Evolutionary conservation across 148 eudicot genomes (phyloP).

Genomic region (Diospyros lotus): DNA sequence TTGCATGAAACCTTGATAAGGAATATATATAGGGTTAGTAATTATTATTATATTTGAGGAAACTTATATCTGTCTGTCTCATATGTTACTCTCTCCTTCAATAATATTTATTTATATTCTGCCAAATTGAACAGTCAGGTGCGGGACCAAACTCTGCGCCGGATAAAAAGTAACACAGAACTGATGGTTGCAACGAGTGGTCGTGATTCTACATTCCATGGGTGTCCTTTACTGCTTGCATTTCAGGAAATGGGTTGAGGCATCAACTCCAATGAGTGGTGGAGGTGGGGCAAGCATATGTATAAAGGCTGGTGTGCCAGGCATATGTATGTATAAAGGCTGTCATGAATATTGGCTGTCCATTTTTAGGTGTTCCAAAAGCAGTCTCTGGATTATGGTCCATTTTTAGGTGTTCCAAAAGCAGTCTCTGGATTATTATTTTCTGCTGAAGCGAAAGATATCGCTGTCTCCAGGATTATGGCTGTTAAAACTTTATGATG

Average conservation of each 20-base stretch:
- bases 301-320: constrained; percentile 63
- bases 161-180: constrained; percentile 86
- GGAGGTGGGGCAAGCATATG: constrained; percentile 89
- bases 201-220: constrained; percentile 93
- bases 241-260: constrained; percentile 99
- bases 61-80: not conserved
- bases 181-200: constrained; percentile 92
- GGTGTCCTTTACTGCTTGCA: constrained; percentile 90
- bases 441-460: constrained; percentile 94
- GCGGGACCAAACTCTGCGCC: constrained; percentile 82
- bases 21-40: constrained; percentile 1
- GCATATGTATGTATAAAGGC: constrained; percentile 66
- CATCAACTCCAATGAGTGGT: constrained; percentile 96
- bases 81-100: not conserved
- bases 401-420: too few relatives aligned
- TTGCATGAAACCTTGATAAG: not conserved
- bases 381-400: too few relatives aligned
- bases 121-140: constrained; percentile 43
- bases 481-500: constrained; percentile 3
- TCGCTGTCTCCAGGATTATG: constrained; percentile 78
- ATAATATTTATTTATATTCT: constrained; percentile 2
- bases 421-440: constrained; percentile 2
- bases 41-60: not conserved
- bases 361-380: constrained; percentile 26
- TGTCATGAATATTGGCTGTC: constrained; percentile 94